These are phyloP conservation scores for Coelastrella sp. DNA, from an alignment of 139 green algal species.

Conservation along the genomic window DNA sequence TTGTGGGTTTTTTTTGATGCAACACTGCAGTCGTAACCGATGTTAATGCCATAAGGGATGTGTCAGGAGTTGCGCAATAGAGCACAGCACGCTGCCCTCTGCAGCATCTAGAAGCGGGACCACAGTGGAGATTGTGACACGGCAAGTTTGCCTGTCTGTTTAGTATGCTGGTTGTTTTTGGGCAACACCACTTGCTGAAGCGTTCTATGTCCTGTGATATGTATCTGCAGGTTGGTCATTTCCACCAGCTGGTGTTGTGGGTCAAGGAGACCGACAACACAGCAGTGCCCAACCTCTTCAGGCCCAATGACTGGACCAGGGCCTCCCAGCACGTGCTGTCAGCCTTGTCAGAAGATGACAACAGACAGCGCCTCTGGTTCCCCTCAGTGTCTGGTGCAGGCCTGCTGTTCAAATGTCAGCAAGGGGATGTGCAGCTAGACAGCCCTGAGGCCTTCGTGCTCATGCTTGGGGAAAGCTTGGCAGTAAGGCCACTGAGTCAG, in stretches of 20 bases:
- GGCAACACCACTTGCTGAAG: no score
- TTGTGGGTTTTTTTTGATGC: no score
- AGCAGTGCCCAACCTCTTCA: background rate
- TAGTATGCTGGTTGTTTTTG: no score
- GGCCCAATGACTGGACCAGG: slow-evolving; percentile 1
- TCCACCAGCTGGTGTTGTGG: background rate
- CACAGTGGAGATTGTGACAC: no score
- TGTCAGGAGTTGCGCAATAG: no score
- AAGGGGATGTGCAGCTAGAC: background rate
- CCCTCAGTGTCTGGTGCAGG: background rate
- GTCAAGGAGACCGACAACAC: background rate
- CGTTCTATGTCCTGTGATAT: no score
- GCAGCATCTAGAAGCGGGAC: no score
- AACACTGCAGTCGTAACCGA: no score
- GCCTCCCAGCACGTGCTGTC: background rate
- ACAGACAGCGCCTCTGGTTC: background rate
- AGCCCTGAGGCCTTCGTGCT: background rate
- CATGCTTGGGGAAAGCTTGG: background rate
- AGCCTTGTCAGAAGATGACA: background rate
- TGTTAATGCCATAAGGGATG: no score
- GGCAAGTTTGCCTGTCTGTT: no score
- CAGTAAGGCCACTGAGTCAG: background rate
- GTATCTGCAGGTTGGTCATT: no score
- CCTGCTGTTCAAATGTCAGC: background rate
- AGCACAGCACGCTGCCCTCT: no score